Conservation (phyloP, 108 stramenopile genomes). For the Thalassiosira profunda region DNA sequence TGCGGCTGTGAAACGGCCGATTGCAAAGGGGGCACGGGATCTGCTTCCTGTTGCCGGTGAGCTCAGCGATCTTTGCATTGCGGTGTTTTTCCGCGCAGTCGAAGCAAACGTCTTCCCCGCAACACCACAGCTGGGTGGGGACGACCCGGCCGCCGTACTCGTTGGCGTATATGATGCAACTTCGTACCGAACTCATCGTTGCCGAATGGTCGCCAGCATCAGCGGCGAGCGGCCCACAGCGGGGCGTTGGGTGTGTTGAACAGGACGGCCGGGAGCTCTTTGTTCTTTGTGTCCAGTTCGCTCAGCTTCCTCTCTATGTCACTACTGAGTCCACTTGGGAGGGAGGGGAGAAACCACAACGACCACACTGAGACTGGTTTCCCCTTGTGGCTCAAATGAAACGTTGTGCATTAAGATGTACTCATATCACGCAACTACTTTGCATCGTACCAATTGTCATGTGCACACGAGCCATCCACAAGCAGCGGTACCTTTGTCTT, state of each 20-base stretch:
- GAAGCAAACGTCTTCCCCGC: slow-evolving; percentile 1
- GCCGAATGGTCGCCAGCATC: too few species aligned
- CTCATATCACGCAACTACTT: slow-evolving; percentile 71
- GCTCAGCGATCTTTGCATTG: neutral
- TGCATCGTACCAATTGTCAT: slow-evolving; percentile 98
- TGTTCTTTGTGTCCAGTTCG: too few species aligned
- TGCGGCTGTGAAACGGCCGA: neutral
- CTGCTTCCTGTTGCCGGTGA: neutral
- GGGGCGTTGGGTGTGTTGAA: too few species aligned
- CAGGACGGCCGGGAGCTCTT: too few species aligned
- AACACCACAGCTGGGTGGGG: neutral
- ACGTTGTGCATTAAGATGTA: too few species aligned
- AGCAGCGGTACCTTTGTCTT: slow-evolving; percentile 91
- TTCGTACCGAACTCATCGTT: too few species aligned
- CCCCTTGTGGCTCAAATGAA: too few species aligned
- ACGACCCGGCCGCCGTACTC: neutral
- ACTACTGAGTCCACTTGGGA: too few species aligned
- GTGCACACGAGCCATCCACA: slow-evolving; percentile 93
- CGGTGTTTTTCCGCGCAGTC: neutral
- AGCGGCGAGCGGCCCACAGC: too few species aligned
- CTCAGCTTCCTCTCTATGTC: too few species aligned
- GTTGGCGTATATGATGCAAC: neutral
- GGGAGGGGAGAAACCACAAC: too few species aligned
- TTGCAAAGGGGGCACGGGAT: neutral
- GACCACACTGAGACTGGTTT: too few species aligned